These are phyloP conservation scores for Monosporascus sp. DNA, from an alignment of 2,329 filamentous ascomycete genomes.

Conservation along the genomic window DNA sequence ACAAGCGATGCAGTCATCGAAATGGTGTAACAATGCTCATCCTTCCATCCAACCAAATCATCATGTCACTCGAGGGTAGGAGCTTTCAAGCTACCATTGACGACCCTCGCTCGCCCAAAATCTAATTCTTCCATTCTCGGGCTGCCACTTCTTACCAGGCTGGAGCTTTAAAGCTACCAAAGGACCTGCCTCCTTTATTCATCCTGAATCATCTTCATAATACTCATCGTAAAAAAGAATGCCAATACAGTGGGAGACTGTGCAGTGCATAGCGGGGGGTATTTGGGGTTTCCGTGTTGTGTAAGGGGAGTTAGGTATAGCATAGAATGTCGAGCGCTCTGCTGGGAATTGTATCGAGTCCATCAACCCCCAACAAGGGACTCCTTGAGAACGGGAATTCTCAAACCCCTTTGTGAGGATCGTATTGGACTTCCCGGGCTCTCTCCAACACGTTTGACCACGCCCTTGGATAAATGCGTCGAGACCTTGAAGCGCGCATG, in stretches of 20 bases:
- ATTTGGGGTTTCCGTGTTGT: slow-evolving; percentile 19
- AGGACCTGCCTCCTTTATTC: slow-evolving; percentile 35
- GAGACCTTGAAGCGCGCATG: background rate
- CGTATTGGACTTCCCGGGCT: background rate
- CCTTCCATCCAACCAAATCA: background rate
- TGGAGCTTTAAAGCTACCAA: slow-evolving; percentile 64
- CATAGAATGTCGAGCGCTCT: background rate
- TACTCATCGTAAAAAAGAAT: slow-evolving; percentile 23
- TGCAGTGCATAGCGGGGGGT: slow-evolving; percentile 24
- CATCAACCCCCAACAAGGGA: background rate
- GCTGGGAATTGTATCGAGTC: background rate
- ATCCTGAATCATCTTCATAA: slow-evolving; percentile 21
- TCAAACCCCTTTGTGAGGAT: background rate
- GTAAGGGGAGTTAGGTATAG: slow-evolving; percentile 2
- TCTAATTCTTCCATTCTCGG: slow-evolving; percentile 21
- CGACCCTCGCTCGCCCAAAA: slow-evolving; percentile 32
- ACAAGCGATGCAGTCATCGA: background rate
- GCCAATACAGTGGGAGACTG: slow-evolving; percentile 18
- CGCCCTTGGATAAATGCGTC: background rate
- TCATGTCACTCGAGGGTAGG: slow-evolving; percentile 30
- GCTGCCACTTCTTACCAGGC: slow-evolving; percentile 35
- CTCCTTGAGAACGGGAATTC: background rate
- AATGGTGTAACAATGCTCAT: background rate
- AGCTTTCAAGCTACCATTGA: slow-evolving; percentile 45
- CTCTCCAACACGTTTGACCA: background rate